Percentiles rank a stretch among this genome's conserved stretches.
These are phyloP conservation scores for Teunomyces stri DNA, from an alignment of 805 yeast genomes.

Conservation along the genomic window DNA sequence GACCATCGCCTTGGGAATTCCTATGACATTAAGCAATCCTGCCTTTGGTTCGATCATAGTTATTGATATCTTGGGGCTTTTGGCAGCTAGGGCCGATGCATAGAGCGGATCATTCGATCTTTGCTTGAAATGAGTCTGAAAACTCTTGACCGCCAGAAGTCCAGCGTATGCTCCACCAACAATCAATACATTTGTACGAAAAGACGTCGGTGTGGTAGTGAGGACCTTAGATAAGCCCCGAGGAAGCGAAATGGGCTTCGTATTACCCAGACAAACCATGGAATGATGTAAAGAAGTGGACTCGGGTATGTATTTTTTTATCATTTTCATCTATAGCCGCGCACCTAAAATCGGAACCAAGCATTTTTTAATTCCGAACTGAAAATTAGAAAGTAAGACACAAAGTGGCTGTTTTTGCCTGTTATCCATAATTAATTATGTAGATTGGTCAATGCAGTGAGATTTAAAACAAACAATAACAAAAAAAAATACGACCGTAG, in stretches of 20 bases:
- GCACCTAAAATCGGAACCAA: neutral
- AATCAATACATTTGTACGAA: constrained; percentile 34
- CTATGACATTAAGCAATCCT: constrained; percentile 39
- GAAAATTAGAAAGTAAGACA: too few species aligned
- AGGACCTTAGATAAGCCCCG: neutral
- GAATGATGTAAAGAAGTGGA: neutral
- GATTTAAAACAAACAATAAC: too few species aligned
- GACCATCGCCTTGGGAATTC: constrained; percentile 40
- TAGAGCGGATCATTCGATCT: constrained; percentile 9
- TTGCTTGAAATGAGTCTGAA: constrained; percentile 23
- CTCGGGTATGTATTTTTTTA: neutral
- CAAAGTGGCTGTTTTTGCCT: too few species aligned
- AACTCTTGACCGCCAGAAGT: constrained; percentile 30
- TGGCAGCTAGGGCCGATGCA: constrained; percentile 4
- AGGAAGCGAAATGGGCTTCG: neutral
- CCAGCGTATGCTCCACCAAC: constrained; percentile 47
- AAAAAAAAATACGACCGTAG: too few species aligned
- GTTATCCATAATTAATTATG: too few species aligned
- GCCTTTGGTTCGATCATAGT: constrained; percentile 40
- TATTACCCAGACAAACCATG: neutral
- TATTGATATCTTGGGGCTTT: constrained; percentile 20
- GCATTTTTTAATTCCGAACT: neutral
- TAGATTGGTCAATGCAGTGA: too few species aligned
- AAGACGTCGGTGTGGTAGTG: constrained; percentile 6
- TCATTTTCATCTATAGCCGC: constrained; percentile 2